Evolutionary conservation across 257 asterid species (phyloP).

Genomic region (Eucommia ulmoides): DNA sequence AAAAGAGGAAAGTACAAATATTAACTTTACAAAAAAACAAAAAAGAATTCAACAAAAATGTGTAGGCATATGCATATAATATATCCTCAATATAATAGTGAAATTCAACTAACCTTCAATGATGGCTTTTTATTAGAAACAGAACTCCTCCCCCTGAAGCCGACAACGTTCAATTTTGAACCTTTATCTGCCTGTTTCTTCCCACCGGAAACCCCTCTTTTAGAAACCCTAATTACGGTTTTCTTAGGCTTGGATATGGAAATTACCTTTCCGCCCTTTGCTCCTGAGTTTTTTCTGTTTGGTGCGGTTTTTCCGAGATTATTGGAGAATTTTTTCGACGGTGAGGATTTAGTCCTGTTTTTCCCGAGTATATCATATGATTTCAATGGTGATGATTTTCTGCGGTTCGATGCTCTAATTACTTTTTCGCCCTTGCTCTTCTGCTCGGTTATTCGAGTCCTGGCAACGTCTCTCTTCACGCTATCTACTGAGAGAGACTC

Average conservation of each 20-base stretch:
- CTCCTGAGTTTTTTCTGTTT: constrained; percentile 24
- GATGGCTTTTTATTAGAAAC: constrained; percentile 10
- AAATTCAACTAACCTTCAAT: constrained; percentile 33
- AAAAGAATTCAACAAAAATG: no score
- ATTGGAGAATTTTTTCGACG: constrained; percentile 26
- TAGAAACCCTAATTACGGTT: no score
- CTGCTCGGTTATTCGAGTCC: constrained; percentile 57
- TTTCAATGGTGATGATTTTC: no score
- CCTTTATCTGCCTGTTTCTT: constrained; percentile 28
- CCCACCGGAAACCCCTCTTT: constrained; percentile 17
- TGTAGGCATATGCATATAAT: no score
- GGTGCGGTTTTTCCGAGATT: constrained; percentile 21
- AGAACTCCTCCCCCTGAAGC: constrained; percentile 83
- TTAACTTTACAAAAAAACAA: no score
- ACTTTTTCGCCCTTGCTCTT: constrained; percentile 48
- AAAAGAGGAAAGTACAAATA: no score
- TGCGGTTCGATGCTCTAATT: constrained; percentile 32
- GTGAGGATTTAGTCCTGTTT: constrained; percentile 23
- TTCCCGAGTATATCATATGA: no score
- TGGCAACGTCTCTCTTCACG: constrained; percentile 62
- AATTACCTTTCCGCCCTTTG: constrained; percentile 29
- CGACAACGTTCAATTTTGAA: constrained; percentile 80
- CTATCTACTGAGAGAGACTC: constrained; percentile 77
- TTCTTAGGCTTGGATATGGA: constrained; percentile 21
- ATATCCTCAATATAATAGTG: no score